Conservation (phyloP, 495 filamentous ascomycete species). For the Talaromyces trachyspermus region DNA sequence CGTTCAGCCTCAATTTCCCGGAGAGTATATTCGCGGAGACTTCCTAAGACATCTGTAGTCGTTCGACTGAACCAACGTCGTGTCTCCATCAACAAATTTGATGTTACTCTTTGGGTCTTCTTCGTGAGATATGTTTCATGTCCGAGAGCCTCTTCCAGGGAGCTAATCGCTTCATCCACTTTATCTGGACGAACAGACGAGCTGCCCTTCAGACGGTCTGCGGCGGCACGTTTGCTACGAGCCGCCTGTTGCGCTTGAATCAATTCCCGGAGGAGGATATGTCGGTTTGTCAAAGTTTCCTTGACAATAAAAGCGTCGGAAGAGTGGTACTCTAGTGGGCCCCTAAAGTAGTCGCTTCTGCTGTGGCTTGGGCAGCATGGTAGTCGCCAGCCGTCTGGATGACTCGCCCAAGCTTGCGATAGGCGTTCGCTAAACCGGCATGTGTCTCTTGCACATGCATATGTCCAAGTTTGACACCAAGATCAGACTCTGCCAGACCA, state of each 20-base stretch:
- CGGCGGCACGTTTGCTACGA: constrained; percentile 69
- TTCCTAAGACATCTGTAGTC: constrained; percentile 65
- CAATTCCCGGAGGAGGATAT: constrained; percentile 94
- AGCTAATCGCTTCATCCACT: constrained; percentile 88
- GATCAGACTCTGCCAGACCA: constrained; percentile 86
- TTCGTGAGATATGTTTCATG: constrained; percentile 71
- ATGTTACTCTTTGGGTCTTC: constrained; percentile 80
- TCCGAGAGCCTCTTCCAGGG: constrained; percentile 76
- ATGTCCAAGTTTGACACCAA: constrained; percentile 77
- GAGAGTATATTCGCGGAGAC: constrained; percentile 84
- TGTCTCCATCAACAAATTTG: constrained; percentile 82
- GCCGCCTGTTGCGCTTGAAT: constrained; percentile 78
- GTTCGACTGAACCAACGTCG: constrained; percentile 88
- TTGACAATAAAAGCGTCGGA: constrained; percentile 97
- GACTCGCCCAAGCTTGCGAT: constrained; percentile 88
- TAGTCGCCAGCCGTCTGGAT: constrained; percentile 90
- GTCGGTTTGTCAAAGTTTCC: constrained; percentile 95
- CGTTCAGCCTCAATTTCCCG: constrained; percentile 95
- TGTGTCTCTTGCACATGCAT: constrained; percentile 89
- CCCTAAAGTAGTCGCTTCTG: constrained; percentile 93
- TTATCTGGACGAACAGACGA: constrained; percentile 83
- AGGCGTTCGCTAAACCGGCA: constrained; percentile 76
- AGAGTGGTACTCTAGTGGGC: constrained; percentile 92
- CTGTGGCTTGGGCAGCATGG: constrained; percentile 95
- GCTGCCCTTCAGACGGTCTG: constrained; percentile 78